A percentile compares a stretch with the other conserved stretches of the same genome.
These are phyloP conservation scores for Sonneratia caseolaris DNA, from an alignment of 345 rosid genomes.

Conservation along the genomic window DNA sequence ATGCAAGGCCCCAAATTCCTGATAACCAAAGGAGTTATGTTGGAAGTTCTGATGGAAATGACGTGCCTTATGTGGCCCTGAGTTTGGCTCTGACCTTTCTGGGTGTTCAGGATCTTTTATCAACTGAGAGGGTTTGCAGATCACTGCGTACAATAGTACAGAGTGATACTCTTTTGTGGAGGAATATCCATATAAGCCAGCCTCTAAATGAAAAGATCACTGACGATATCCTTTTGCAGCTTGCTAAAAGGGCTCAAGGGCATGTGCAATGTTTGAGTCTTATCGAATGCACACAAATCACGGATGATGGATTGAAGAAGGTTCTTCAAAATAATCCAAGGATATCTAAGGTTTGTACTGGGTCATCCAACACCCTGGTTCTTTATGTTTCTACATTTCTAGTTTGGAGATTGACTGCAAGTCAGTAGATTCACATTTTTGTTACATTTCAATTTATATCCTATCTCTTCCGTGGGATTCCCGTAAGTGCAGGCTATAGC, in stretches of 20 bases:
- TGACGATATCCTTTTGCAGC: conserved; percentile 57
- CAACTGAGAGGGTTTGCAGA: conserved; percentile 55
- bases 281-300: conserved; percentile 60
- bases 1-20: neutral
- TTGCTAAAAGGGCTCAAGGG: conserved; percentile 65
- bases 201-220: conserved; percentile 84
- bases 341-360: conserved; percentile 32
- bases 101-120: conserved; percentile 64
- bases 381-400: too few species aligned
- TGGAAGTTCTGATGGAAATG: conserved; percentile 5
- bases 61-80: conserved; percentile 46
- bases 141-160: conserved; percentile 35
- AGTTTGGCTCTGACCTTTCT: conserved; percentile 50
- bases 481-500: too few species aligned
- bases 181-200: conserved; percentile 56
- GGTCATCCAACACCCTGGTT: too few species aligned
- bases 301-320: conserved; percentile 48
- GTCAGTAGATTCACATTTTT: too few species aligned
- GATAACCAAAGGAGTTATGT: conserved; percentile 5
- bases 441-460: too few species aligned
- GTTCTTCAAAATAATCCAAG: conserved; percentile 55
- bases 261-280: conserved; percentile 65
- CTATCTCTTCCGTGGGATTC: too few species aligned
- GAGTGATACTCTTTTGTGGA: conserved; percentile 47
- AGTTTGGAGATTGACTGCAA: too few species aligned